A percentile compares a stretch with the other conserved stretches of the same genome.
phyloP scores from a whole-genome alignment of 2,329 filamentous ascomycete species.

The Cytospora chrysosperma region DNA sequence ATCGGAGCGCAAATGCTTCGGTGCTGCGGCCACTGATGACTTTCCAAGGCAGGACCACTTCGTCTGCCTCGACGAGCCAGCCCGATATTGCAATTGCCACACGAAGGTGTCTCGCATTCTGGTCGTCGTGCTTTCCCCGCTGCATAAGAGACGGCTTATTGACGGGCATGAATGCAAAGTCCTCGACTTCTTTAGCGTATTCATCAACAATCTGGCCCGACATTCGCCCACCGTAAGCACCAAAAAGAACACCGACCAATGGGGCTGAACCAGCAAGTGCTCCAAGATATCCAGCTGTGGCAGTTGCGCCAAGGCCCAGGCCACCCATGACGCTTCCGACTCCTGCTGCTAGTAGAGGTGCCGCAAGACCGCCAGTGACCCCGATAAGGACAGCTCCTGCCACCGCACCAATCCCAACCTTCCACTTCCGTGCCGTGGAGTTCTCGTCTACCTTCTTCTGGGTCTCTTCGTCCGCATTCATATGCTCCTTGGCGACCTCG shows the following conservation, averaged over 20 bases:
- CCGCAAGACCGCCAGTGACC: conserved; percentile 83
- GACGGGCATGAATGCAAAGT: conserved; percentile 76
- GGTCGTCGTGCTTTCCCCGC: conserved; percentile 31
- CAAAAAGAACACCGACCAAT: conserved; percentile 83
- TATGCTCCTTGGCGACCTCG: conserved; percentile 52
- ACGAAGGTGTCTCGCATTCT: conserved; percentile 56
- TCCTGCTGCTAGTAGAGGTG: conserved; percentile 82
- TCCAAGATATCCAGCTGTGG: conserved; percentile 81
- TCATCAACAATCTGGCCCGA: conserved; percentile 81
- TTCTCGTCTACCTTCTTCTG: conserved; percentile 72
- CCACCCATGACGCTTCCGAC: conserved; percentile 83
- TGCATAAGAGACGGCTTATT: conserved; percentile 44
- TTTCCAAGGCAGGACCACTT: conserved; percentile 78
- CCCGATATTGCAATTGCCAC: conserved; percentile 86
- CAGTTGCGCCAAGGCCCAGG: conserved; percentile 67
- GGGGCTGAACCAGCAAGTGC: conserved; percentile 83
- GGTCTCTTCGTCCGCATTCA: conserved; percentile 75
- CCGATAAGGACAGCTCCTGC: conserved; percentile 89
- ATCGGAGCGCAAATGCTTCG: conserved; percentile 82
- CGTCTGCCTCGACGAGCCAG: conserved; percentile 73
- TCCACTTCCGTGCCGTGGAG: conserved; percentile 74
- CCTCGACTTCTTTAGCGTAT: conserved; percentile 84
- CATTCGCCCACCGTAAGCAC: conserved; percentile 81
- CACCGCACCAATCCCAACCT: conserved; percentile 84
- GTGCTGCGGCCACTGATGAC: conserved; percentile 63